These are phyloP conservation scores for Aspergillus carlsbadensis DNA, from an alignment of 495 filamentous ascomycete genomes.

Conservation along the genomic window DNA sequence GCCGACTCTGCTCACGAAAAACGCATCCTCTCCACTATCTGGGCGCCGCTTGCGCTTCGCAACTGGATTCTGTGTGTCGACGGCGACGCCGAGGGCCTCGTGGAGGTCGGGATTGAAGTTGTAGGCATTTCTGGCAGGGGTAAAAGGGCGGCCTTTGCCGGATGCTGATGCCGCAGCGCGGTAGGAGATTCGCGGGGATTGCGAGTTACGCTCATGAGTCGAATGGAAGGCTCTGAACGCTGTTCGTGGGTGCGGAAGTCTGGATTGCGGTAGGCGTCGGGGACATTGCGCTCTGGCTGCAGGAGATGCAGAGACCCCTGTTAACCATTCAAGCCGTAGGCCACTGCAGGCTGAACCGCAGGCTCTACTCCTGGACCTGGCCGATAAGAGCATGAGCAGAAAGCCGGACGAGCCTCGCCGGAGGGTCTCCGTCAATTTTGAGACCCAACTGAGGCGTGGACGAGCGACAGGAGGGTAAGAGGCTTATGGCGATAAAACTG, in stretches of 20 bases:
- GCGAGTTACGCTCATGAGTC: constrained; percentile 19
- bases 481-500: neutral
- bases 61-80: constrained; percentile 39
- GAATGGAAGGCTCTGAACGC: constrained; percentile 31
- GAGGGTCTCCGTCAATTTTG: constrained; percentile 13
- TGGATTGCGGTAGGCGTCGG: constrained; percentile 10
- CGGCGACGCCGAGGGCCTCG: constrained; percentile 51
- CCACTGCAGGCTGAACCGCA: constrained; percentile 42
- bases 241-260: constrained; percentile 1
- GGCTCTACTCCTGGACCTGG: constrained; percentile 32
- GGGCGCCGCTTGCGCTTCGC: constrained; percentile 50
- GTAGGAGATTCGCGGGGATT: constrained; percentile 40
- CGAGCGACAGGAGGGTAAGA: neutral
- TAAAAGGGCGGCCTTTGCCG: constrained; percentile 73
- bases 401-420: constrained; percentile 11
- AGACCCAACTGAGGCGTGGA: constrained; percentile 11
- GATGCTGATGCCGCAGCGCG: constrained; percentile 59
- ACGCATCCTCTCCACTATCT: constrained; percentile 90
- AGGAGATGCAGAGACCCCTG: constrained; percentile 13
- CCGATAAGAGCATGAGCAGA: constrained; percentile 32
- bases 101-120: constrained; percentile 66
- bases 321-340: constrained; percentile 29
- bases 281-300: constrained; percentile 3
- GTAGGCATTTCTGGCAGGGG: constrained; percentile 68
- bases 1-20: constrained; percentile 80